Conservation (phyloP, 192 early-diverging fungal genomes). For the Dissophora globulifera region DNA sequence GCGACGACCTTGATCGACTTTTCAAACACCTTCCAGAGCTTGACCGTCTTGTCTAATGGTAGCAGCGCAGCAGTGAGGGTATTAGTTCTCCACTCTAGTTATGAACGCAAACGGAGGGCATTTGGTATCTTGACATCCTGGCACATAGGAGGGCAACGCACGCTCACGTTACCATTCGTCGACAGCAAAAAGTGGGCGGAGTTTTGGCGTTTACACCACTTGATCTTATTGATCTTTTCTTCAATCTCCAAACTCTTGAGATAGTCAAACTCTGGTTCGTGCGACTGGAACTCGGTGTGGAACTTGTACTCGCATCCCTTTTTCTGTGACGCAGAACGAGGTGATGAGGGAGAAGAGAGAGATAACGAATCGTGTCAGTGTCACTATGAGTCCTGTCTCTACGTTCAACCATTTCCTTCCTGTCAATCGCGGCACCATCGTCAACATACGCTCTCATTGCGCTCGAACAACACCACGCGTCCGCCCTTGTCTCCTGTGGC, state of each 20-base stretch:
- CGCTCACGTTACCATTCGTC: conserved; percentile 95
- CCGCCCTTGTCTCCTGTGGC: conserved; percentile 98
- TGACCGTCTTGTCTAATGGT: conserved; percentile 99
- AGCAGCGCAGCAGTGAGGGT: too few species aligned
- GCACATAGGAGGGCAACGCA: too few species aligned
- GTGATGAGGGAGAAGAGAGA: too few species aligned
- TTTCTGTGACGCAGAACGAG: too few species aligned
- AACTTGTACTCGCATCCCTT: conserved; percentile 99
- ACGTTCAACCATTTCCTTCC: too few species aligned
- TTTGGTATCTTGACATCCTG: too few species aligned
- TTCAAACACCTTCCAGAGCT: conserved; percentile 99
- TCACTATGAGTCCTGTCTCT: too few species aligned
- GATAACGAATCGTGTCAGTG: too few species aligned
- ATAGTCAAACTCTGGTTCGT: conserved; percentile 99
- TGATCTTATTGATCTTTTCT: conserved; percentile 99
- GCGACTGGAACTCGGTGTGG: conserved; percentile 99
- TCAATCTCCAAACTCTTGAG: conserved; percentile 99
- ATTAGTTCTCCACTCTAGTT: too few species aligned
- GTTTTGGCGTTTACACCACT: conserved; percentile 97
- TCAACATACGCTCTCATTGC: conserved; percentile 91
- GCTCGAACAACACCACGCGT: conserved; percentile 96
- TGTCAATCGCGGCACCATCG: background rate
- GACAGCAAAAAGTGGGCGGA: conserved; percentile 96
- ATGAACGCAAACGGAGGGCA: too few species aligned
- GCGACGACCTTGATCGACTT: conserved; percentile 95